A percentile compares a stretch with the other conserved stretches of the same genome.
Conservation (phyloP, 192 early-diverging fungal species). For the Radiomyces spectabilis region DNA sequence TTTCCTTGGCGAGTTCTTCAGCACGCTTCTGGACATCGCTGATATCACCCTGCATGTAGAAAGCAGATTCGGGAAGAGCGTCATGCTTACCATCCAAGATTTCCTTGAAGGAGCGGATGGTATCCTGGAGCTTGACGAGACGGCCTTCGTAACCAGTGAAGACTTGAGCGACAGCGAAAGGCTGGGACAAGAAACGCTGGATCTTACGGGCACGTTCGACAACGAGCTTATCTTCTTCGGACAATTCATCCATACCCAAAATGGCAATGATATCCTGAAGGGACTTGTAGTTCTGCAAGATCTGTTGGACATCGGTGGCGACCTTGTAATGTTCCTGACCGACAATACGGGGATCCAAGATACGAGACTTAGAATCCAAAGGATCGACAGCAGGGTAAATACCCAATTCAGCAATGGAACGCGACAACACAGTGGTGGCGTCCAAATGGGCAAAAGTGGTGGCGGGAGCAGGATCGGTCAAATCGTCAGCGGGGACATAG, state of each 20-base stretch:
- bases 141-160: constrained; percentile 97
- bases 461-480: constrained; percentile 98
- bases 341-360: constrained; percentile 94
- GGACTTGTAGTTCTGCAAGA: constrained; percentile 97
- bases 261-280: constrained; percentile 99
- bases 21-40: constrained; percentile 88
- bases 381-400: constrained; percentile 98
- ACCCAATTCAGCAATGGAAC: constrained; percentile 94
- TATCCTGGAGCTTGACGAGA: constrained; percentile 82
- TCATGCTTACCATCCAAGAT: constrained; percentile 96
- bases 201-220: constrained; percentile 99
- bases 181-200: constrained; percentile 97
- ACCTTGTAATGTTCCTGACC: constrained; percentile 90
- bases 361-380: constrained; percentile 95
- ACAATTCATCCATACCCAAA: constrained; percentile 98
- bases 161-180: constrained; percentile 91
- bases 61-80: constrained; percentile 84
- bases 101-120: constrained; percentile 93
- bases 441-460: constrained; percentile 99
- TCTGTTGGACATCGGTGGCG: constrained; percentile 89
- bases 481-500: constrained; percentile 98
- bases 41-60: constrained; percentile 97
- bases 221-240: constrained; percentile 95
- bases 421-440: constrained; percentile 96
- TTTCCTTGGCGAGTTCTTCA: constrained; percentile 27